These are phyloP conservation scores for Zhuliangozyma blackwelliae DNA, from an alignment of 1,139 yeast species.

Conservation along the genomic window DNA sequence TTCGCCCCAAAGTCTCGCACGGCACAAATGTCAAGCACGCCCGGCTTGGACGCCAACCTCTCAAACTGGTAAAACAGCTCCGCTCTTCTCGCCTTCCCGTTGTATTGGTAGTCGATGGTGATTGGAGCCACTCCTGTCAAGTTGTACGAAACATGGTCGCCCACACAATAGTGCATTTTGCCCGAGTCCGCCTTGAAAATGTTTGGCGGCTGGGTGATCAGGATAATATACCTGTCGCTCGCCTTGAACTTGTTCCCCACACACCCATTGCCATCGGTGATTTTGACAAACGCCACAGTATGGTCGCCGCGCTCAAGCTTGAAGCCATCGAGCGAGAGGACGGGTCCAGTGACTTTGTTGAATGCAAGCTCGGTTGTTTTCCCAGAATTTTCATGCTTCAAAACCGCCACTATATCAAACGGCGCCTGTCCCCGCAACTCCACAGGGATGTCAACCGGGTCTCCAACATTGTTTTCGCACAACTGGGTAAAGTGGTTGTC, in stretches of 20 bases:
- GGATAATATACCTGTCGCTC: constrained; percentile 38
- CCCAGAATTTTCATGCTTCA: constrained; percentile 39
- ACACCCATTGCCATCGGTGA: constrained; percentile 75
- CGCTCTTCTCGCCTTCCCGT: constrained; percentile 57
- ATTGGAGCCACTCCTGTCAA: constrained; percentile 81
- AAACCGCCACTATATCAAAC: constrained; percentile 48
- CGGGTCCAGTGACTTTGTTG: constrained; percentile 14
- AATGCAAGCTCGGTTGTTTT: constrained; percentile 10
- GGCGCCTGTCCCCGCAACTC: constrained; percentile 61
- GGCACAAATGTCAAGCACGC: constrained; percentile 62
- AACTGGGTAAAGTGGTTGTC: constrained; percentile 47
- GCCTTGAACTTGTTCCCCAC: constrained; percentile 34
- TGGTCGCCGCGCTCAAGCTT: constrained; percentile 45
- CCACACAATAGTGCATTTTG: constrained; percentile 71
- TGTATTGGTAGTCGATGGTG: constrained; percentile 67
- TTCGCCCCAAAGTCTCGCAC: constrained; percentile 71
- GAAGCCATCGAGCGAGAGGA: constrained; percentile 12
- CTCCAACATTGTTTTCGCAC: constrained; percentile 50
- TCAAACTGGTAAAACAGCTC: constrained; percentile 52
- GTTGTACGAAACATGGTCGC: constrained; percentile 78
- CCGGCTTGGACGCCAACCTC: constrained; percentile 79
- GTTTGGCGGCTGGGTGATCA: constrained; percentile 74
- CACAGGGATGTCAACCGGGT: constrained; percentile 45
- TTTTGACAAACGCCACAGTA: constrained; percentile 49
- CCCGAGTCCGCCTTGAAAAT: constrained; percentile 38